phyloP scores from a whole-genome alignment of 2,329 filamentous ascomycete species.

The Fusarium tupiense region DNA sequence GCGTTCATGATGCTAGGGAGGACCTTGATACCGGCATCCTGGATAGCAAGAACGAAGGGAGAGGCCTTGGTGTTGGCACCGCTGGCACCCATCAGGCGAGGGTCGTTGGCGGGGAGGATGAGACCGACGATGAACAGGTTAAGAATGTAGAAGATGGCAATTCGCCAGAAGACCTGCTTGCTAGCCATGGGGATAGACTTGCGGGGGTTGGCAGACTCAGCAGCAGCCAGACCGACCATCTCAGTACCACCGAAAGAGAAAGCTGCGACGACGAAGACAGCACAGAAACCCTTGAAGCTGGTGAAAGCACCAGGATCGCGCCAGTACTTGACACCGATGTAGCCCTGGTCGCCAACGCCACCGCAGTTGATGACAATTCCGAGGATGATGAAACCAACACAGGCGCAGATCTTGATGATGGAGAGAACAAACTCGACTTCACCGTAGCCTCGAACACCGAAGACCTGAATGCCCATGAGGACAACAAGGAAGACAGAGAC shows the following conservation, averaged over 20 bases:
- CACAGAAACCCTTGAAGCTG: conserved; percentile 83
- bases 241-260: conserved; percentile 82
- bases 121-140: conserved; percentile 84
- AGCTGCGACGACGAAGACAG: conserved; percentile 77
- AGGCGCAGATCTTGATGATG: conserved; percentile 85
- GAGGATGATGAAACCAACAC: conserved; percentile 69
- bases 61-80: conserved; percentile 77
- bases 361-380: conserved; percentile 88
- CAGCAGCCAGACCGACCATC: conserved; percentile 79
- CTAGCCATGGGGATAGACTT: conserved; percentile 86
- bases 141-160: conserved; percentile 88
- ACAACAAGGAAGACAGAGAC: conserved; percentile 82
- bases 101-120: conserved; percentile 78
- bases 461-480: conserved; percentile 85
- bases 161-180: conserved; percentile 96
- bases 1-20: conserved; percentile 92
- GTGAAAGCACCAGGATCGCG: conserved; percentile 81
- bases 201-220: conserved; percentile 79
- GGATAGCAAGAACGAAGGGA: conserved; percentile 92
- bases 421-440: conserved; percentile 91
- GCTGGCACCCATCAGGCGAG: conserved; percentile 66
- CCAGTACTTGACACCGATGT: conserved; percentile 86
- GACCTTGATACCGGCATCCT: conserved; percentile 81
- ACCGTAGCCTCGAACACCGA: conserved; percentile 87
- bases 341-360: conserved; percentile 75